Percentiles rank a stretch among this genome's conserved stretches.
Evolutionary conservation across 1,139 yeast genomes (phyloP).

Genomic region (Wickerhamiella infanticola): DNA sequence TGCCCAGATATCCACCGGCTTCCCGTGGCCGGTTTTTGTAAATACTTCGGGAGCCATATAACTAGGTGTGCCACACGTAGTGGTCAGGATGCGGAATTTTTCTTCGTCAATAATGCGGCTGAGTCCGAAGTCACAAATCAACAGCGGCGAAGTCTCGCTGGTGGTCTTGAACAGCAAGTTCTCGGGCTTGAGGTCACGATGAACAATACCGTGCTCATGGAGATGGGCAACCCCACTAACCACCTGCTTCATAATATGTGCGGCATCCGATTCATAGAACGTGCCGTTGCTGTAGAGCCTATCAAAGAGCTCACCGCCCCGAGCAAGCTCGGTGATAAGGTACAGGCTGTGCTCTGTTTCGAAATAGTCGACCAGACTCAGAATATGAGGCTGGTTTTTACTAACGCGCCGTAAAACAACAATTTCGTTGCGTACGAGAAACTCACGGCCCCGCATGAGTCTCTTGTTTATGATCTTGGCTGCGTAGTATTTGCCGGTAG

Average conservation of each 20-base stretch:
- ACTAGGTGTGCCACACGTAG: constrained; percentile 51
- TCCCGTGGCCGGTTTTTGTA: constrained; percentile 38
- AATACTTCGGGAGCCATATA: constrained; percentile 64
- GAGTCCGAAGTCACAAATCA: constrained; percentile 63
- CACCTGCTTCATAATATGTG: constrained; percentile 34
- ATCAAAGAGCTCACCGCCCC: constrained; percentile 57
- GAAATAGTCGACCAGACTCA: constrained; percentile 53
- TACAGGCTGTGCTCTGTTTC: constrained; percentile 47
- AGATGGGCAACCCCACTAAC: constrained; percentile 43
- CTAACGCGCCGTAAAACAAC: constrained; percentile 33
- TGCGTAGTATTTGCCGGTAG: constrained; percentile 27
- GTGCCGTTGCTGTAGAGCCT: constrained; percentile 38
- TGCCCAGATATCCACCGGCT: constrained; percentile 62
- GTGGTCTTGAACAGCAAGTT: constrained; percentile 46
- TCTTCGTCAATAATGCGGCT: constrained; percentile 34
- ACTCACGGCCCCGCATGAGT: constrained; percentile 31
- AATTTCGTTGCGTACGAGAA: constrained; percentile 41
- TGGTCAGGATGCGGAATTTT: constrained; percentile 35
- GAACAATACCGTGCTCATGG: constrained; percentile 69
- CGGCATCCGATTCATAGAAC: constrained; percentile 37
- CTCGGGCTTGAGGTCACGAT: constrained; percentile 89
- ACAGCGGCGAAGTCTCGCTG: constrained; percentile 33
- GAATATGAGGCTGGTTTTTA: constrained; percentile 40
- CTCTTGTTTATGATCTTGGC: constrained; percentile 30
- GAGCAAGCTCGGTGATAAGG: constrained; percentile 51